Evolutionary conservation across 225 moss, liverwort and hornwort species (phyloP).

Genomic region (Asterella californica): DNA sequence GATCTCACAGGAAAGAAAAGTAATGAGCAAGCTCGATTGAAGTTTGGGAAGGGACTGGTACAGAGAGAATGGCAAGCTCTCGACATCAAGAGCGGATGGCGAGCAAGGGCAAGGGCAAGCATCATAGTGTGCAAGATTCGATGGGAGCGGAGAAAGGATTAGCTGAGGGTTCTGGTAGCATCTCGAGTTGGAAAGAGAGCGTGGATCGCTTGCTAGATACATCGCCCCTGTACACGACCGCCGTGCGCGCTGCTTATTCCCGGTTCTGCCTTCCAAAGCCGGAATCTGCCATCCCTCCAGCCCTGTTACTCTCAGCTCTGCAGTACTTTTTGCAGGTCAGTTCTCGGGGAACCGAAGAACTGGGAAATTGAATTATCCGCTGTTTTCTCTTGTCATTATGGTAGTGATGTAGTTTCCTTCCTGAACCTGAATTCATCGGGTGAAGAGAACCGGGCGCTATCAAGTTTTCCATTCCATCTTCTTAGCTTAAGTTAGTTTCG

Average conservation of each 20-base stretch:
- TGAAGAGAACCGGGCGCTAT: neutral
- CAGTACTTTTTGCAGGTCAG: slow-evolving; percentile 72
- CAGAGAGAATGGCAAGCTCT: neutral
- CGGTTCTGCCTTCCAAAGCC: slow-evolving; percentile 58
- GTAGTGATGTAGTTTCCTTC: neutral
- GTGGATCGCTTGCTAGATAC: slow-evolving; percentile 72
- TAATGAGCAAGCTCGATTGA: neutral
- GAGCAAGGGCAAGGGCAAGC: slow-evolving; percentile 20
- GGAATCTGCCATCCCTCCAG: slow-evolving; percentile 45
- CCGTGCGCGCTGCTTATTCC: slow-evolving; percentile 67
- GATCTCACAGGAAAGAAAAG: neutral
- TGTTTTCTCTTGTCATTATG: neutral
- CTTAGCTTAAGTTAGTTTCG: neutral
- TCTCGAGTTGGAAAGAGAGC: slow-evolving; percentile 44
- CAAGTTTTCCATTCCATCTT: neutral
- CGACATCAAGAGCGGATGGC: neutral
- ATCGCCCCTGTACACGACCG: slow-evolving; percentile 60
- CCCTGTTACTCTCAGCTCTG: slow-evolving; percentile 60
- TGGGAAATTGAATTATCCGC: neutral
- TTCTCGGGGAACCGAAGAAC: neutral
- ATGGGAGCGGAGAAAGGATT: slow-evolving; percentile 30
- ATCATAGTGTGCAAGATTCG: slow-evolving; percentile 9
- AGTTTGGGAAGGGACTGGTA: neutral
- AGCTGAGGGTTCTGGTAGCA: slow-evolving; percentile 35
- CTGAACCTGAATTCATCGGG: neutral